phyloP scores from a whole-genome alignment of 345 rosid species.

The Brassica carinata region DNA sequence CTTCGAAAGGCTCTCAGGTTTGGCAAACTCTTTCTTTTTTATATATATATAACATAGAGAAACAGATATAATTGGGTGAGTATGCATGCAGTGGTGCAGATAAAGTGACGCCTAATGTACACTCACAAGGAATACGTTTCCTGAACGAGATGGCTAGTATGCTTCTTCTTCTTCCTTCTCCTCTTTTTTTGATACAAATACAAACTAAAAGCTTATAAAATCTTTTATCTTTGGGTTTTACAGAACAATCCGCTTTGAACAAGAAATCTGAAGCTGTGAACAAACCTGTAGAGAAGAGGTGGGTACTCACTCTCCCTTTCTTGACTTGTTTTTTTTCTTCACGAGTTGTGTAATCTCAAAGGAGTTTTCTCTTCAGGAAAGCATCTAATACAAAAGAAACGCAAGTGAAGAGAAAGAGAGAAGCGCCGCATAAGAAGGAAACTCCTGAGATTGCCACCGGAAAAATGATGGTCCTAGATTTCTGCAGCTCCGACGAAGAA shows the following conservation, averaged over 20 bases:
- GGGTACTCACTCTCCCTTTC: neutral
- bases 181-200: neutral
- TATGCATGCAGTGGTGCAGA: conserved; percentile 62
- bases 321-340: conserved; percentile 1
- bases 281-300: conserved; percentile 59
- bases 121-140: conserved; percentile 91
- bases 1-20: conserved; percentile 84
- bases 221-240: conserved; percentile 19
- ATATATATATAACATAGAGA: no score
- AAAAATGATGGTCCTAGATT: conserved; percentile 71
- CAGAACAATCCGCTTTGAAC: conserved; percentile 52
- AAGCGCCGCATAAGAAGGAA: conserved; percentile 21
- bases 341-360: neutral
- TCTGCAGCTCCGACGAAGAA: conserved; percentile 76
- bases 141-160: conserved; percentile 81
- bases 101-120: conserved; percentile 79
- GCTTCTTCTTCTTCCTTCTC: conserved; percentile 27
- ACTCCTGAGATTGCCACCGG: conserved; percentile 27
- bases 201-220: neutral
- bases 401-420: conserved; percentile 52
- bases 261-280: conserved; percentile 45
- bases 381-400: conserved; percentile 40
- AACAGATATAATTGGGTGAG: neutral
- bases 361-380: conserved; percentile 53
- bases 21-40: conserved; percentile 3